A percentile compares a stretch with the other conserved stretches of the same genome.
These are phyloP conservation scores for Backusella australiensis DNA, from an alignment of 192 early-diverging fungal genomes.

Conservation along the genomic window DNA sequence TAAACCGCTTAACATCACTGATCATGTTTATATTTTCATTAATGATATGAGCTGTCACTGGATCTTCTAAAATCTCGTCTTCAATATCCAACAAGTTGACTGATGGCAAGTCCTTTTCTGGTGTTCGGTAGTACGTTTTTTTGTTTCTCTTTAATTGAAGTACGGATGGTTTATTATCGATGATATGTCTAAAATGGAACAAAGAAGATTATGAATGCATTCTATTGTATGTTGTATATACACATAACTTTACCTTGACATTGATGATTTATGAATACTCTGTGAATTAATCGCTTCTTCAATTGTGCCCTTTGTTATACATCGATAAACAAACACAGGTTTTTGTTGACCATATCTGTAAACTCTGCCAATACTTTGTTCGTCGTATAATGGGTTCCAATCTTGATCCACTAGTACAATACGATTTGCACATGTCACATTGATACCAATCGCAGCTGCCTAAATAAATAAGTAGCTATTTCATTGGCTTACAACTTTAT, in stretches of 20 bases:
- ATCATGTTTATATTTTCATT: neutral
- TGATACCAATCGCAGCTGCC: slow-evolving; percentile 55
- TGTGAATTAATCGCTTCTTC: slow-evolving; percentile 62
- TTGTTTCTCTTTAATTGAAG: neutral
- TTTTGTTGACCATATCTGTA: slow-evolving; percentile 69
- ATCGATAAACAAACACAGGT: slow-evolving; percentile 68
- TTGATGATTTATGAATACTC: slow-evolving; percentile 70
- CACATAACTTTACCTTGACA: slow-evolving; percentile 45
- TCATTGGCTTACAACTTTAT: neutral
- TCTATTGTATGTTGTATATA: neutral
- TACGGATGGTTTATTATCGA: slow-evolving; percentile 1
- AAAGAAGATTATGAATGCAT: neutral
- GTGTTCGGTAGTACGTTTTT: neutral
- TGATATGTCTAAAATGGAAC: neutral
- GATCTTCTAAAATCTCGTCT: neutral
- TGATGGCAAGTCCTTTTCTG: neutral
- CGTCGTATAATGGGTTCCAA: slow-evolving; percentile 78
- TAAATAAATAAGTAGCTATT: neutral
- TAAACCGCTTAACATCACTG: neutral
- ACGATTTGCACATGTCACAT: slow-evolving; percentile 67
- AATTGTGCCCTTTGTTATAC: slow-evolving; percentile 56
- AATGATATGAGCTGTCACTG: neutral
- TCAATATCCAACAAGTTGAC: neutral
- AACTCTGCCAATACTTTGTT: slow-evolving; percentile 71
- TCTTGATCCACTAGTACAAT: slow-evolving; percentile 73